Evolutionary conservation across 1,284 basidiomycete species (phyloP), one percentile per base, ranked within the genome.

Genomic region (Sanghuangporus weigelae): DNA sequence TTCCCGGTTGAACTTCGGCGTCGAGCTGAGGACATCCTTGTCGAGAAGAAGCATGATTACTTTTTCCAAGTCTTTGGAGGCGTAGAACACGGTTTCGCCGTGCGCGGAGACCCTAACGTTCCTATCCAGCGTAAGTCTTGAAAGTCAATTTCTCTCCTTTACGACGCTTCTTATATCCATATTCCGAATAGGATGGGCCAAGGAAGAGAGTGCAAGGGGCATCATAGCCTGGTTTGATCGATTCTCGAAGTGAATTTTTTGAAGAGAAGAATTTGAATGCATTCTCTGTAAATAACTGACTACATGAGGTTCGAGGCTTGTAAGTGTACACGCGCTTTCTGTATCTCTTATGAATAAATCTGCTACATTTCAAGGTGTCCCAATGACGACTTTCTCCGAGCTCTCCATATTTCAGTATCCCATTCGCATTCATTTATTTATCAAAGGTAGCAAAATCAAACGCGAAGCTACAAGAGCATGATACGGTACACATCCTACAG

Each of bases 131-230:
- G 82, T 84, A 64, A 67, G 81, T 76, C 10, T 44, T 42, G 3
- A 8, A 39, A 31, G 3, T 31, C 40, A 38, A 11, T n/a, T 31
- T 38, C 39, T 61, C 26, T 40, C 40, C 14, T 42, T 38, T 42
- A 42, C 40, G 16, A 12, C 51, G 21, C 14, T 44, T 31, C 50
- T 7, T 49, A 1, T 23, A 58, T 50, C 8, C 50, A 19, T 46
- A 53, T 21, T 26, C 26, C 51, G 8, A 53, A 36, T 54, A 85
- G 82, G 80, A n/a, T 85, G 82, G 82, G 82, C 82, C 7, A 84
- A 84, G 69, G 83, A 87, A 68, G 79, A 85, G 67, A 79, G 80
- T 36, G 83, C 83, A 0, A 71, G 75, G 12, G 76, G 78, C 12
- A 76, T 83, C 42, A 69, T 75, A 5, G 70, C 67, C 1, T 84